These are phyloP conservation scores for Fusarium pseudonygamai DNA, from an alignment of 2,329 filamentous ascomycete species.

Conservation along the genomic window DNA sequence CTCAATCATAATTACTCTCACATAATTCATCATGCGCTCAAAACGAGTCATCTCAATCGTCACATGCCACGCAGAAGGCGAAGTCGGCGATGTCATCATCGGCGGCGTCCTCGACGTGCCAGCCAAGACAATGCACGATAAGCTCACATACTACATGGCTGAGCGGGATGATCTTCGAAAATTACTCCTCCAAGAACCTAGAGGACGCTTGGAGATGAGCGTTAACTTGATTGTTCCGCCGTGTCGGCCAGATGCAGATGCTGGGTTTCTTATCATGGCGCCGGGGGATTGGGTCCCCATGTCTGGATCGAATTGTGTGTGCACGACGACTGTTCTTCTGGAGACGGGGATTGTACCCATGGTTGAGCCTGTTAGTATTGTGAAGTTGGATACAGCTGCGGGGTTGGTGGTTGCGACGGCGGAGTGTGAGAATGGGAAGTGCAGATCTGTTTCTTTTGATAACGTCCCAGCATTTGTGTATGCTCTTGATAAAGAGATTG, in stretches of 20 bases:
- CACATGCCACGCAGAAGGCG: slow-evolving; percentile 52
- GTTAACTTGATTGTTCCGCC: not conserved
- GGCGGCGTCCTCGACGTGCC: slow-evolving; percentile 57
- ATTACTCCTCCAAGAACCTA: not conserved
- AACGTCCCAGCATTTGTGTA: slow-evolving; percentile 13
- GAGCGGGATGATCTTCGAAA: slow-evolving; percentile 51
- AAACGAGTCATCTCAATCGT: slow-evolving; percentile 44
- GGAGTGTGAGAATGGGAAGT: slow-evolving; percentile 14
- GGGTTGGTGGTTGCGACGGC: slow-evolving; percentile 10
- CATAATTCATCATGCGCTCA: slow-evolving; percentile 4
- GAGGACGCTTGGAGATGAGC: slow-evolving; percentile 10
- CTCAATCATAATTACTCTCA: not conserved
- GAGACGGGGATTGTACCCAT: slow-evolving; percentile 57
- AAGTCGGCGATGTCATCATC: slow-evolving; percentile 59
- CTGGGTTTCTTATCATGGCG: slow-evolving; percentile 51
- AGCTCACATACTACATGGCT: slow-evolving; percentile 53
- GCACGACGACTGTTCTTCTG: slow-evolving; percentile 54
- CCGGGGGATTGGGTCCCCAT: slow-evolving; percentile 39
- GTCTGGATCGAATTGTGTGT: slow-evolving; percentile 56
- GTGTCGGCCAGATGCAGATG: slow-evolving; percentile 53
- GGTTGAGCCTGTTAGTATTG: slow-evolving; percentile 45
- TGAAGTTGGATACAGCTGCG: slow-evolving; percentile 6
- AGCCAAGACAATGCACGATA: slow-evolving; percentile 59
- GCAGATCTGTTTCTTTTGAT: slow-evolving; percentile 17
- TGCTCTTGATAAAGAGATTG: slow-evolving; percentile 10